phyloP scores from a whole-genome alignment of 176 grass and related monocot genomes.

The Luzula sylvatica region DNA sequence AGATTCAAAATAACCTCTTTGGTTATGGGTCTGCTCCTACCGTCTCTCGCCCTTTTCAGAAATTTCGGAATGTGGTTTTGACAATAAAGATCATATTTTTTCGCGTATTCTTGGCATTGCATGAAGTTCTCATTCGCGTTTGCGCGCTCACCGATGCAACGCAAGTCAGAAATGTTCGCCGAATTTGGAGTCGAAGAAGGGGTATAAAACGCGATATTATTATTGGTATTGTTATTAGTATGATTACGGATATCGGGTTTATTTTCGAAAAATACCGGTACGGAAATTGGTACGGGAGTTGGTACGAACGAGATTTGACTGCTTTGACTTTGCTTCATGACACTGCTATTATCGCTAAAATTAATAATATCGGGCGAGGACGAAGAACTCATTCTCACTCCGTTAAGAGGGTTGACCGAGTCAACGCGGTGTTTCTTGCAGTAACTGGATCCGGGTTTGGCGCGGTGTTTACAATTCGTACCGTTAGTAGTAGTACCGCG shows the following conservation, averaged over 20 bases:
- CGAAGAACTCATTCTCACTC: neutral
- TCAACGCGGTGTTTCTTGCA: slow-evolving; percentile 82
- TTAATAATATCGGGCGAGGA: slow-evolving; percentile 5
- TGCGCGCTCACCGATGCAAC: slow-evolving; percentile 12
- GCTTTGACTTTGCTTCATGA: slow-evolving; percentile 2
- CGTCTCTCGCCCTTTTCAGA: slow-evolving; percentile 94
- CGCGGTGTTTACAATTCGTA: slow-evolving; percentile 92
- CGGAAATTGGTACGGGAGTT: neutral
- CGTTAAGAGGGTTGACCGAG: slow-evolving; percentile 23
- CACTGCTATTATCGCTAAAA: slow-evolving; percentile 21
- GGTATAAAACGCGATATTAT: neutral
- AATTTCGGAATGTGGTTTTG: slow-evolving; percentile 91
- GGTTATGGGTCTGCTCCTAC: slow-evolving; percentile 84
- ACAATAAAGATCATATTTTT: slow-evolving; percentile 76
- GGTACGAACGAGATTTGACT: neutral
- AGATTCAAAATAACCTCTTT: slow-evolving; percentile 86
- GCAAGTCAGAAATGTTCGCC: neutral
- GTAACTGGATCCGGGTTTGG: slow-evolving; percentile 64
- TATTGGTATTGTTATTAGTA: neutral
- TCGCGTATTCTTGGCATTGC: slow-evolving; percentile 79
- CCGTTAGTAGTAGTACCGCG: slow-evolving; percentile 78
- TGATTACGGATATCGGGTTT: slow-evolving; percentile 17
- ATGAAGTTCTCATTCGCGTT: slow-evolving; percentile 13
- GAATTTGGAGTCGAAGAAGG: slow-evolving; percentile 6
- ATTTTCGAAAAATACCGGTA: neutral